phyloP scores from a whole-genome alignment of 1,284 basidiomycete genomes.

The Ustanciosporium gigantosporum region DNA sequence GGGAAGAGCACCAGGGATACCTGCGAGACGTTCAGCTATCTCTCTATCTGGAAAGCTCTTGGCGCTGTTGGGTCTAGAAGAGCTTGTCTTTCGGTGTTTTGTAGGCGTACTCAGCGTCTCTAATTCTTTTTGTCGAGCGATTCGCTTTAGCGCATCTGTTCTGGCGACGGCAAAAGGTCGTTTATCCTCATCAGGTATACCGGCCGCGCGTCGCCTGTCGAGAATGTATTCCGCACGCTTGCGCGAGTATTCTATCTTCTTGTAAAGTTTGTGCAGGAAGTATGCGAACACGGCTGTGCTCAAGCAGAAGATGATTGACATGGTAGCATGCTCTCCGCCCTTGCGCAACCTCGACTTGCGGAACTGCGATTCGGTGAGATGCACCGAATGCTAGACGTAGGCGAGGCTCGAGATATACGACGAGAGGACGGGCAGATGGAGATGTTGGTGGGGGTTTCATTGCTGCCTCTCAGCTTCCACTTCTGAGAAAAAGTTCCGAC shows the following conservation, averaged over 20 bases:
- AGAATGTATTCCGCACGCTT: slow-evolving; percentile 29
- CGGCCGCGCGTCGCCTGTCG: slow-evolving; percentile 39
- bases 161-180: slow-evolving; percentile 40
- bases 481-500: too few species aligned
- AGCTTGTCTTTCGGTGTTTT: slow-evolving; percentile 1
- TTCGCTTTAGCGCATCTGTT: slow-evolving; percentile 26
- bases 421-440: neutral
- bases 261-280: slow-evolving; percentile 7
- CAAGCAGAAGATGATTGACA: slow-evolving; percentile 23
- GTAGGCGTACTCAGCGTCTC: slow-evolving; percentile 10
- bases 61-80: slow-evolving; percentile 3
- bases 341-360: neutral
- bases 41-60: slow-evolving; percentile 11
- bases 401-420: neutral
- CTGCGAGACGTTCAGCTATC: slow-evolving; percentile 16
- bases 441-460: too few species aligned
- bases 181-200: slow-evolving; percentile 42
- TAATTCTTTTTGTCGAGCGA: slow-evolving; percentile 9
- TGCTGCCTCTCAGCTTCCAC: too few species aligned
- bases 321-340: slow-evolving; percentile 1
- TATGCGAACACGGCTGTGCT: slow-evolving; percentile 11
- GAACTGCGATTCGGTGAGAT: neutral
- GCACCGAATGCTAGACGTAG: neutral
- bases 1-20: slow-evolving; percentile 27
- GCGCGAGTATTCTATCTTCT: slow-evolving; percentile 20